Base-by-base conservation (phyloP, 768 basidiomycete species). In the Melanogaster broomeanus region DNA sequence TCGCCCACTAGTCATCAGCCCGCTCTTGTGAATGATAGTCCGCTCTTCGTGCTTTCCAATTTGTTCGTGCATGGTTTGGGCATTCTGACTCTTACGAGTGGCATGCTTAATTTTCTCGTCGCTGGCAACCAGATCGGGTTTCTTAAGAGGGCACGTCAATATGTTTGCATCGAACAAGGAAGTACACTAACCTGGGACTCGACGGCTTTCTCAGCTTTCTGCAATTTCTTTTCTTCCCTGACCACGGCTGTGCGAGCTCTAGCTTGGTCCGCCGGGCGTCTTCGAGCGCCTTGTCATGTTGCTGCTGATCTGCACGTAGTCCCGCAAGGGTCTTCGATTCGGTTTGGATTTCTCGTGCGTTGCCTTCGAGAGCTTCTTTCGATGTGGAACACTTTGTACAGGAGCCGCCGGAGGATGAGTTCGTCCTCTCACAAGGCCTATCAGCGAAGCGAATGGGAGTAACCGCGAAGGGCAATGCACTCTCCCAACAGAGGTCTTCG, bases 21-120 rank as follows among this genome's bases (percentile, higher is more conserved):
- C n/a, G n/a, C n/a, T n/a, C n/a, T n/a, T n/a, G n/a, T n/a, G n/a
- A n/a, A n/a, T 68, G 74, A 16, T 96, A 71, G 57, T 98, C 94
- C 75, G 76, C 13, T 75, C 71, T 25, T 71, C 78, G 39, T 87
- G 89, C 52, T 82, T 84, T 35, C 71, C 62, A 0, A 94, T 81
- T 38, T 86, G 83, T 25, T 85, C 85, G 37, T 74, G 75, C 3
- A 82, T 79, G 49, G 81, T 80, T 45, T 74, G 67, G 0, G 90
- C 86, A 57, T 90, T 90, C 47, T 82, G 80, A 24, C 83, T 72
- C 63, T 95, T 96, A 44, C 91, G 82, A 24, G 82, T 77, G 0
- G 90, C 83, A 62, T 98, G 96, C 10, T 84, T 80, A 49, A 98
- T 93, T 64, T 95, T 92, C 6, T 91, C 88, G 50, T 96, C 91